A percentile compares a stretch with the other conserved stretches of the same genome.
These are phyloP conservation scores for Gracilaria gracilis DNA, from an alignment of 23 red algal species.

Conservation along the genomic window DNA sequence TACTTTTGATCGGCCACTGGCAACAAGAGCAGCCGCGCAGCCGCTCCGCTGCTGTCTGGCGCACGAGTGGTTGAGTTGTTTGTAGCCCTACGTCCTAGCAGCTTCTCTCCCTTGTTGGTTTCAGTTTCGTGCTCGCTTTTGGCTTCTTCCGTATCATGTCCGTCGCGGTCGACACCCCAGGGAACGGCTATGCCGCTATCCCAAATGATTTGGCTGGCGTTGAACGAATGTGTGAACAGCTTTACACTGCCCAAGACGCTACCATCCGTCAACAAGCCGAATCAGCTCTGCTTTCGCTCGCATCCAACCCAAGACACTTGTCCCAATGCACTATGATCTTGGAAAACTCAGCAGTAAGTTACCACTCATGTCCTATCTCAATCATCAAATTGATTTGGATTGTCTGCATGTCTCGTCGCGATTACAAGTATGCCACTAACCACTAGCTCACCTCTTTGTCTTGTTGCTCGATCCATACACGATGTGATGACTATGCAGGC, in stretches of 20 bases:
- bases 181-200: slow-evolving; percentile 57
- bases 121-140: background rate
- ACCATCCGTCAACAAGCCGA: slow-evolving; percentile 72
- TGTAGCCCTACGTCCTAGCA: background rate
- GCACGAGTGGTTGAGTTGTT: background rate
- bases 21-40: background rate
- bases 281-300: slow-evolving; percentile 68
- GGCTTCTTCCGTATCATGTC: background rate
- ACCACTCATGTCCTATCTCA: background rate
- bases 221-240: slow-evolving; percentile 79
- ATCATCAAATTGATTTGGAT: too few species aligned
- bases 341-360: slow-evolving; percentile 76
- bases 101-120: background rate
- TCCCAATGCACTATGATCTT: slow-evolving; percentile 82
- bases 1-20: background rate
- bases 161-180: slow-evolving; percentile 31
- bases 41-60: background rate
- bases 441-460: background rate
- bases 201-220: slow-evolving; percentile 73
- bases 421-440: background rate
- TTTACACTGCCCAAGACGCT: slow-evolving; percentile 79
- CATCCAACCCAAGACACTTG: slow-evolving; percentile 48
- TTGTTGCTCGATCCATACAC: background rate
- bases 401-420: background rate
- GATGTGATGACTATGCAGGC: slow-evolving; percentile 25